These are phyloP conservation scores for Sphagnurus paluster DNA, from an alignment of 1,284 basidiomycete genomes.

Conservation along the genomic window DNA sequence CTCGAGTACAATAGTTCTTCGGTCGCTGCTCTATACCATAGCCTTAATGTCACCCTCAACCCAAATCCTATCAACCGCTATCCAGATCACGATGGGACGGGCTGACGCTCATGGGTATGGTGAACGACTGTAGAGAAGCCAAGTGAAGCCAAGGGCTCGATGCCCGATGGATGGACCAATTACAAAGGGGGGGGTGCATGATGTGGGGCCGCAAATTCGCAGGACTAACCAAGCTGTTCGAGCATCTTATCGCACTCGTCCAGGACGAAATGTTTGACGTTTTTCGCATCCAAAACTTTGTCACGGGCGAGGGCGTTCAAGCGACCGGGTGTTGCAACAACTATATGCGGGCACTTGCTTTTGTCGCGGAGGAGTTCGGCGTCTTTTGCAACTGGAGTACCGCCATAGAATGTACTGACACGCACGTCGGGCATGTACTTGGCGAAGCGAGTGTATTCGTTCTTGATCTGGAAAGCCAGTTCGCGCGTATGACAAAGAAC, in stretches of 20 bases:
- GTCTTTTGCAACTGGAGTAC: conserved; percentile 94
- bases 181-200: conserved; percentile 46
- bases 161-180: conserved; percentile 40
- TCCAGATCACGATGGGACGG: conserved; percentile 32
- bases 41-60: conserved; percentile 25
- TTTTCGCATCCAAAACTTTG: conserved; percentile 89
- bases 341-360: conserved; percentile 96
- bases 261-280: conserved; percentile 98
- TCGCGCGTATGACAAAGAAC: conserved; percentile 99
- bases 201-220: conserved; percentile 59
- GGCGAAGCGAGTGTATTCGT: conserved; percentile 98
- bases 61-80: conserved; percentile 28
- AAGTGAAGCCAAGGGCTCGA: conserved; percentile 29
- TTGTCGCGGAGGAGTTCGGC: conserved; percentile 95
- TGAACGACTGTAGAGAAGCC: conserved; percentile 28
- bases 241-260: conserved; percentile 99
- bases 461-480: conserved; percentile 99
- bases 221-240: conserved; percentile 99
- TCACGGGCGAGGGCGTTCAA: conserved; percentile 92
- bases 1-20: conserved; percentile 29
- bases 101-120: conserved; percentile 26
- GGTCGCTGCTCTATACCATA: conserved; percentile 24
- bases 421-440: conserved; percentile 99
- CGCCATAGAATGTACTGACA: conserved; percentile 97
- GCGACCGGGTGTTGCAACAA: conserved; percentile 97